Evolutionary conservation across 1,284 basidiomycete species (phyloP).

Genomic region (Phellopilus nigrolimitatus): DNA sequence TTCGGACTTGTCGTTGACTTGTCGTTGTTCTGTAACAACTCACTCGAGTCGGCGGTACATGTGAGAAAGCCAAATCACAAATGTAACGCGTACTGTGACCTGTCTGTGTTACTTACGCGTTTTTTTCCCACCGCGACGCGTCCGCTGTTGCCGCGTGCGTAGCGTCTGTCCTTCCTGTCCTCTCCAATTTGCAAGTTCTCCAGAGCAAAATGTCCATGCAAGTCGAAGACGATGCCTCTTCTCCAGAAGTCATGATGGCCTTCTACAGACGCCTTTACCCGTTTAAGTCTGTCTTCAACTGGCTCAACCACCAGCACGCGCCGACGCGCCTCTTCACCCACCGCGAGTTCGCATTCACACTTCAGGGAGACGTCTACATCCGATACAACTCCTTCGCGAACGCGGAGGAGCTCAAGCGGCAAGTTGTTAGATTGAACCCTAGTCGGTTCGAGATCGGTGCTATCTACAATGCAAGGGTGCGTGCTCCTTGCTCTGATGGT

Average conservation of each 20-base stretch:
- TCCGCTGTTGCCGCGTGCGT: too few relatives aligned
- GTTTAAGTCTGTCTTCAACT: slow-evolving; percentile 89
- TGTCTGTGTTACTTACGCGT: neutral
- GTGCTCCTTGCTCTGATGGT: slow-evolving; percentile 29
- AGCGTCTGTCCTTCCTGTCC: neutral
- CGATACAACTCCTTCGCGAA: slow-evolving; percentile 91
- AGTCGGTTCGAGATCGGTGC: slow-evolving; percentile 97
- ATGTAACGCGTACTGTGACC: neutral
- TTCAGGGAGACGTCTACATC: slow-evolving; percentile 88
- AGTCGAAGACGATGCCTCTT: slow-evolving; percentile 32
- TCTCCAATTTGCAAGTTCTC: neutral
- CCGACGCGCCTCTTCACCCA: slow-evolving; percentile 79
- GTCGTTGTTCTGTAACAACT: too few relatives aligned
- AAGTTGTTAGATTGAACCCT: slow-evolving; percentile 79
- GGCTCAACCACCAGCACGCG: slow-evolving; percentile 90
- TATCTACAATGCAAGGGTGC: slow-evolving; percentile 82
- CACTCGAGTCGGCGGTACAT: too few relatives aligned
- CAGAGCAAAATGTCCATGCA: slow-evolving; percentile 18
- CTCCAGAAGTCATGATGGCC: slow-evolving; percentile 71
- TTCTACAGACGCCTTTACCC: slow-evolving; percentile 94
- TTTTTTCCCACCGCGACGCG: neutral
- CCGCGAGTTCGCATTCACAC: slow-evolving; percentile 96
- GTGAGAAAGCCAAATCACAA: too few relatives aligned
- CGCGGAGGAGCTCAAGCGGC: slow-evolving; percentile 89
- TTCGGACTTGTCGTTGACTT: too few relatives aligned